Base-by-base conservation (phyloP, 257 asterid genomes). In the Ocimum tenuiflorum region DNA sequence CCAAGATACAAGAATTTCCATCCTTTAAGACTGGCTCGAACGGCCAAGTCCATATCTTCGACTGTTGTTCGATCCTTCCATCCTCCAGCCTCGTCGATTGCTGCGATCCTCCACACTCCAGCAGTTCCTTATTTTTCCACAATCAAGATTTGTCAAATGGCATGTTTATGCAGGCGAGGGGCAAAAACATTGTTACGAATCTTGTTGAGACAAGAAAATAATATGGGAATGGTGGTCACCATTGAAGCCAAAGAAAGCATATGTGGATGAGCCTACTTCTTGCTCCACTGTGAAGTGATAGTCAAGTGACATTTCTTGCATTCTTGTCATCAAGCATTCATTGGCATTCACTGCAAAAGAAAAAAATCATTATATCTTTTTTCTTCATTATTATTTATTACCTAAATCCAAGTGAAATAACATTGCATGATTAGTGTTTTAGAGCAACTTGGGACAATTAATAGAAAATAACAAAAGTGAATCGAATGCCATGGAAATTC, bases 221-320 rank as follows among this genome's bases (percentile, higher is more conserved):
- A 27, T 4, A 1, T 27, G 31, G 31, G n/a, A 27, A 4, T 4
- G 31, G 31, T 27, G 31, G 4, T 27, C 31, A 27, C 31, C 31
- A 27, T 27, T 90, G 67, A 90, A 90, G 70, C 97, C 97, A 57
- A 90, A 90, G 66, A 90, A 90, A 3, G 97, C 91, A 73, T 83
- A 74, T 29, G 95, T 85, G 27, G 90, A 83, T 17, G 97, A 90
- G 2, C 97, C 97, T 1, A 87, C 97, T 90, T 87, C 95, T 78
- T 90, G 97, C 81, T 90, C 97, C 72, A 85, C 95, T 0, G 86
- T 75, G 58, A 89, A 89, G 64, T 89, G 96, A 79, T 86, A 89
- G 70, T 89, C 89, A 46, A 89, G 73, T 14, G 96, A 89, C 96
- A 90, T 90, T 73, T 90, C 97, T 81, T 90, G 97, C 91, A 90